Evolutionary conservation across 129 eudicot species (phyloP).

Genomic region (Lactuca saligna): DNA sequence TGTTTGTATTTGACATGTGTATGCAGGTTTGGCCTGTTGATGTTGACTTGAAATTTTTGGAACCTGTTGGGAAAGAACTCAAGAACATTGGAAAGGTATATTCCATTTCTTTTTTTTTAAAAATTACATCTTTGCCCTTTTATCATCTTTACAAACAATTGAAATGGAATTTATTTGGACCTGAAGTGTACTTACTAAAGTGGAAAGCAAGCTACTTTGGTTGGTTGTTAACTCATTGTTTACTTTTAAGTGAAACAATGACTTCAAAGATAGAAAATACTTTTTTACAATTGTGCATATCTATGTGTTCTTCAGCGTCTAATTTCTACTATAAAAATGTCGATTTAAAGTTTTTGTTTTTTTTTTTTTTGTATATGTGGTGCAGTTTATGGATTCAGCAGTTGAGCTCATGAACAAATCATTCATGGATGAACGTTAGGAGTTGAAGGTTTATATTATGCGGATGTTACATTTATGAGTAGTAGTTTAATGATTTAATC

Average conservation of each 20-base stretch:
- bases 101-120: not conserved
- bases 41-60: conserved; percentile 75
- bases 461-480: conserved; percentile 16
- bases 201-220: conserved; percentile 10
- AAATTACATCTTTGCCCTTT: conserved; percentile 10
- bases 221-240: conserved; percentile 6
- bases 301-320: conserved; percentile 20
- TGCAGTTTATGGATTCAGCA: conserved; percentile 96
- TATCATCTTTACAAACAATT: not conserved
- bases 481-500: conserved; percentile 15
- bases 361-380: conserved; percentile 13
- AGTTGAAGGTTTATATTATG: conserved; percentile 5
- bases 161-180: not conserved
- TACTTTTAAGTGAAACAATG: conserved; percentile 1
- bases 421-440: conserved; percentile 60
- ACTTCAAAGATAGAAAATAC: not conserved
- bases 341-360: not conserved
- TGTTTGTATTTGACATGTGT: conserved; percentile 9
- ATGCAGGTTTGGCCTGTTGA: conserved; percentile 88
- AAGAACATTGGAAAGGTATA: conserved; percentile 74
- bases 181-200: not conserved
- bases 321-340: not conserved
- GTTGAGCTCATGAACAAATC: conserved; percentile 76
- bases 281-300: conserved; percentile 5
- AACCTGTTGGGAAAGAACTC: conserved; percentile 88